Evolutionary conservation across 768 basidiomycete species (phyloP), one percentile per base, ranked within the genome.

Genomic region (Boletus subparvulus): DNA sequence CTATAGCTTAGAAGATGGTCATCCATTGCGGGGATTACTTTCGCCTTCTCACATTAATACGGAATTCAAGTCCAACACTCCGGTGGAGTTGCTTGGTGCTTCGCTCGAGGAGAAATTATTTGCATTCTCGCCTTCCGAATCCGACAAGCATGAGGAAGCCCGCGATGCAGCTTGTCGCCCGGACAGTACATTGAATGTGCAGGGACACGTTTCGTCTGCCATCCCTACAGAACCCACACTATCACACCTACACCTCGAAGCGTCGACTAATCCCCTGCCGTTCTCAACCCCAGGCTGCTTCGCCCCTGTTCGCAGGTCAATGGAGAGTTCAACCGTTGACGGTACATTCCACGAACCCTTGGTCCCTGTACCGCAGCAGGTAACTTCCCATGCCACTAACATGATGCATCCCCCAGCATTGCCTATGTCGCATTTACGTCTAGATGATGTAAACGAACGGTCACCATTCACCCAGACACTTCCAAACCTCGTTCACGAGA

Each of bases 1-100:
- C 49, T 74, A 73, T 45, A 74, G 74, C 24, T 73, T 87, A 37
- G 66, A 68, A 58, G 37, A 65, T 7, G 59, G 55, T 8, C 74
- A 77, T 58, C 75, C 76, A 8, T 58, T 76, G 33, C 73, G 73
- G 52, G 61, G 60, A 8, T 56, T 76, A 48, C 59, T 73, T 56
- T 68, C 65, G 17, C 66, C 55, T 54, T 63, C 61, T 47, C 58
- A 55, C 24, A 37, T 54, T 1, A 39, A 61, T 50, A 19, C 41
- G 24, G 54, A 61, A 32, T 21, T 42, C 37, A 54, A 39, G 26
- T 33, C 40, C 13, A 12, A 19, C n/a, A 33, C 37, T 42, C 40
- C 49, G n/a, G 19, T 50, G 37, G 56, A 55, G 26, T 35, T 50
- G 45, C 50, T 13, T 35, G 52, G 4, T 37, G 47, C 47, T 50